Evolutionary conservation across 208 protist species (phyloP), one percentile per base, ranked within the genome.

Genomic region (Leishmania braziliensis): DNA sequence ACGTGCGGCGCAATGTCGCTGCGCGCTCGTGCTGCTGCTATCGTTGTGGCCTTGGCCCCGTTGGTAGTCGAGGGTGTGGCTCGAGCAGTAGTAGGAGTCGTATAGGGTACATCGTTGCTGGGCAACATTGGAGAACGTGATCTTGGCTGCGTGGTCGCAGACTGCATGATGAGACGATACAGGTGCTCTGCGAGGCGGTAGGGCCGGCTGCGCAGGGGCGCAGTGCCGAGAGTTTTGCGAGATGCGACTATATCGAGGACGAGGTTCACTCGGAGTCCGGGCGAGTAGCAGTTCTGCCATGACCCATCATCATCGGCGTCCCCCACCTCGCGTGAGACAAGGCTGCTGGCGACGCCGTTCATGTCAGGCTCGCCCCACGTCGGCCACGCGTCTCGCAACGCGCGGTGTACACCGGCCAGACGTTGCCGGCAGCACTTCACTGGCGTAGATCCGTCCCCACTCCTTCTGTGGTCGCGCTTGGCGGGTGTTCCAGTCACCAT

Each of bases 221-320:
- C 75, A 6, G 81, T 74, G 2, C 91, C 87, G 23, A 97, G 87
- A 33, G 90, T 88, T 69, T 97, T 97, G 56, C 93, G 90, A 1
- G 92, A 95, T 26, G 92, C 93, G n/a, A 97, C 65, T 68, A 97
- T 91, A 77, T 97, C 92, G 5, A 95, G 54, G 39, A 84, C 80
- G 16, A 70, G 66, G 63, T 80, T 88, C 80, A 81, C 86, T n/a
- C 51, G 82, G 43, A 77, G 72, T 48, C 60, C 83, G 39, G 71
- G 33, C 72, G 69, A 75, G 77, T 82, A 85, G 20, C 12, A 26
- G n/a, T 50, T 53, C 29, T 56, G 26, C 12, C 46, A 39, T 51
- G 23, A 48, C 51, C 23, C 48, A 12, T 5, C 60, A 6, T 66
- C 43, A 16, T 54, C 69, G 16, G 26, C 71, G 48, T 16, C 20